Base-by-base conservation (phyloP, 768 basidiomycete genomes). In the Boletus sp. region DNA sequence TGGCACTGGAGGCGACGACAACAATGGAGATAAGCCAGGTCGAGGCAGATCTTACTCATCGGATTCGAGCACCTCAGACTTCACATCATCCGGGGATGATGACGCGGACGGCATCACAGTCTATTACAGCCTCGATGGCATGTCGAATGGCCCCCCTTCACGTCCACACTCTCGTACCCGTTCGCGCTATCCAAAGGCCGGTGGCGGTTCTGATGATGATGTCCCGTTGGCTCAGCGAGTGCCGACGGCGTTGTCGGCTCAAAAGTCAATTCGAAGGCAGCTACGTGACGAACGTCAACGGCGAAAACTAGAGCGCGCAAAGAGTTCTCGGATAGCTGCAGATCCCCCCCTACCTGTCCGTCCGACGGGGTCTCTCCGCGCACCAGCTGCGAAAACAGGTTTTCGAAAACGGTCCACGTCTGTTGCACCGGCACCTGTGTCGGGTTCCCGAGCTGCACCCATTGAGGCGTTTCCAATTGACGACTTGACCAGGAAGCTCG, bases 211-310 rank as follows among this genome's bases (percentile, higher is more conserved):
- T 37, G 84, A 90, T 50, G 93, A 96, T 66, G 87, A 96, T 61
- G 75, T 93, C 1, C 93, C 93, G 1, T 78, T 96, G 15, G 93
- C 92, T 3, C 83, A 82, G 58, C 78, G 85, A 30, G 90, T 93
- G 51, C 93, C 93, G 5, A 86, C 84, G 1, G 93, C 93, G 4
- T 71, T 96, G 54, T 80, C 77, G 4, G 93, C 91, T 10, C 93
- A 96, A 64, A 84, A 82, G 61, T 84, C 87, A 6, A 89, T 96
- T 50, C 81, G 90, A 19, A 75, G 77, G 42, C 81, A 90, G 65
- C 83, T 89, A 23, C 78, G 78, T 35, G 83, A 87, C 57, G 89
- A 92, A 66, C 74, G 82, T 30, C 81, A 84, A 34, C 77, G 80
- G 56, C 76, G 84, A 48, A 77, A 77, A 59, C 69, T 76, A 40